Conservation (phyloP, 225 moss, liverwort and hornwort species). For the Polytrichum formosum region DNA sequence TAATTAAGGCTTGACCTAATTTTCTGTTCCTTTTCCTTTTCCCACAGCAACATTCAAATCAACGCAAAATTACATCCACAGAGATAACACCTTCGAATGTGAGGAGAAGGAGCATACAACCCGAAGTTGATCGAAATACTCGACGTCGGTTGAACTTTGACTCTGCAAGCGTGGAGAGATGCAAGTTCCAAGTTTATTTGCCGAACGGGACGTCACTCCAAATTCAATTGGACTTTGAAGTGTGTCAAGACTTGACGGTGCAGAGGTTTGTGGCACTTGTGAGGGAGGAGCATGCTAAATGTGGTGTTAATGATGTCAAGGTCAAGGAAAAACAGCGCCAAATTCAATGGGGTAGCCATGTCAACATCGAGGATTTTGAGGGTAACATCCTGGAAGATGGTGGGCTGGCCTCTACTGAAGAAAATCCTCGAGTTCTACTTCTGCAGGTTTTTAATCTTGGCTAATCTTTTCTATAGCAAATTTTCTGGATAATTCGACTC, state of each 20-base stretch:
- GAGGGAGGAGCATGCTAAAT: not conserved
- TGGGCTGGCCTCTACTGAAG: not conserved
- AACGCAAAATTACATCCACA: no score
- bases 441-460: constrained; percentile 3
- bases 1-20: not conserved
- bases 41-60: not conserved
- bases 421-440: not conserved
- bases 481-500: not conserved
- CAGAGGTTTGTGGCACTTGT: not conserved
- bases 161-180: no score
- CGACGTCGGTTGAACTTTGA: not conserved
- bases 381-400: constrained; percentile 2
- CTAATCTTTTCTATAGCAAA: not conserved
- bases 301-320: not conserved
- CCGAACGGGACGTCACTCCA: constrained; percentile 9
- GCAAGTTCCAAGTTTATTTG: not conserved
- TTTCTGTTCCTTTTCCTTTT: not conserved
- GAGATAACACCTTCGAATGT: no score
- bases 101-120: not conserved
- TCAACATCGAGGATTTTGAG: constrained; percentile 3
- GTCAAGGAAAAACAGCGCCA: constrained; percentile 1
- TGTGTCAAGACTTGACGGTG: not conserved
- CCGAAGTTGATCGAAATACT: not conserved
- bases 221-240: not conserved
- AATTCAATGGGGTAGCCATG: constrained; percentile 11